Evolutionary conservation across 148 eudicot genomes (phyloP), one percentile per base, ranked within the genome.

Genomic region (Rhododendron henanense): DNA sequence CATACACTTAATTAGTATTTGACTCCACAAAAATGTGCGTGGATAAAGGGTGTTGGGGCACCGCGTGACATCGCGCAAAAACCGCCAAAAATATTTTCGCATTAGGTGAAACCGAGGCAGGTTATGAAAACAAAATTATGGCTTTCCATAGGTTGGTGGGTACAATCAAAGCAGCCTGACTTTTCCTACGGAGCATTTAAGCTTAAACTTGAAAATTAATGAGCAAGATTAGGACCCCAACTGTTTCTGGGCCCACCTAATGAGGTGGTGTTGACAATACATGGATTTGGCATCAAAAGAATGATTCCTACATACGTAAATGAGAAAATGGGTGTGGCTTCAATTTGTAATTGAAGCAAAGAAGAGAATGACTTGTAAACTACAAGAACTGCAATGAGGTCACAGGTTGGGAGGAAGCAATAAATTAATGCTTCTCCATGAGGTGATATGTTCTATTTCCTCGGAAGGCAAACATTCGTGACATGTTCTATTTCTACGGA

Each of bases 101-200:
- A 5, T 81, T 81, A 51, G 83, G 61, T 81, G 39, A 53, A 25
- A 53, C 63, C 69, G 11, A 81, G 83, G 25, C 11, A 28, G 82
- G 82, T 50, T 48, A 50, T 16, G n/a, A 5, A 53, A 25, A 18
- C 10, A 81, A 81, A 16, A 28, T 81, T 4, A 31, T 2, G 67
- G 16, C 19, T 71, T 41, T 61, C 53, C 45, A 41, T 15, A 13
- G 75, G 33, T 82, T 39, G 84, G 84, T 82, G 73, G 73, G 31
- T 47, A 82, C 10, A 81, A 81, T 82, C 73, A 37, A 82, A 39
- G 65, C 28, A 37, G 31, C 16, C 50, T 41, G 84, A 82, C 84
- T 41, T 82, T 82, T 82, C 48, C 84, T 23, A 39, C 25, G 53
- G 11, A 63, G 55, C 84, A 59, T 61, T 63, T 41, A 63, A 57